Base-by-base conservation (phyloP, 208 protist species). In the Acanthamoeba healyi region DNA sequence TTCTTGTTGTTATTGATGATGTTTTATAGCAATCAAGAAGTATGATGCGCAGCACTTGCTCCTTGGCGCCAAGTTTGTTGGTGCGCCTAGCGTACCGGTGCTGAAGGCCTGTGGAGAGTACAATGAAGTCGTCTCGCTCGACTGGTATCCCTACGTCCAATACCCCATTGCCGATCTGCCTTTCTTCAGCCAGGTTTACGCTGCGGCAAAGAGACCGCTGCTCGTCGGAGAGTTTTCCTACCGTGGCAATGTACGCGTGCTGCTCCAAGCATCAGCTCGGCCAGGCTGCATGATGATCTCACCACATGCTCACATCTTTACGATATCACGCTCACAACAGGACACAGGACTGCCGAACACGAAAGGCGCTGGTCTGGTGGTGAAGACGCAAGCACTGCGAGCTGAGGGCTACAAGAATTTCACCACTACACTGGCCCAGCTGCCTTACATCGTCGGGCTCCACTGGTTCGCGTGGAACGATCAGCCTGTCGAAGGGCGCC, bases 391-490 rank as follows among this genome's bases (percentile, higher is more conserved):
- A 24, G 70, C 70, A 32, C 34, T 26, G 0, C 32, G 70, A 0
- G 70, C 34, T 10, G 34, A 46, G 36, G 70, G 70, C 4, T 79
- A 79, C 70, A 79, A 38, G 70, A 79, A 79, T 36, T 79, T 49
- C 70, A 79, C 70, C 70, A 79, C 70, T 1, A 26, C 7, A 3
- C 70, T 79, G 70, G 36, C 14, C 14, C 42, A 38, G 36, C 36
- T 44, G 17, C 70, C 70, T 36, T n/a, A 44, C 40, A 36, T 79
- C 26, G 29, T 79, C 70, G 70, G 70, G 24, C 46, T 79, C 36
- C 70, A 79, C 36, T 79, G 70, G 70, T 79, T 46, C 70, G 38
- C 42, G 70, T 79, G 70, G 70, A 19, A 17, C 22, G 70, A 79
- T 44, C 19, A 79, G 70, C 70, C 70, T 2, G 36, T 10, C 5